Evolutionary conservation across 257 asterid genomes (phyloP).

Genomic region (Primulina tabacum): DNA sequence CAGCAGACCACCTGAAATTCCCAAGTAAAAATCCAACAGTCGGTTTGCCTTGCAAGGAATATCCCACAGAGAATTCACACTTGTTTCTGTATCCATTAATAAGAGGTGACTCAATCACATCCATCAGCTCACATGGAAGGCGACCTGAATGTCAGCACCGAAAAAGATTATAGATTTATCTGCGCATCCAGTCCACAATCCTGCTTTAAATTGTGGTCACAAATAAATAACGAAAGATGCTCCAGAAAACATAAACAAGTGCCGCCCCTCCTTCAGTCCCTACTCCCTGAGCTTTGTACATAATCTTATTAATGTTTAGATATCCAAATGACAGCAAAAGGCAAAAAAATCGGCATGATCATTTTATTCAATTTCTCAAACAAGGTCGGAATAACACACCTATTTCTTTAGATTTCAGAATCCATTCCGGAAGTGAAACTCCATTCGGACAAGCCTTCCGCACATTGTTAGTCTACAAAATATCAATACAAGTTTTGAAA

Average conservation of each 20-base stretch:
- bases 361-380: constrained; percentile 15
- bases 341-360: constrained; percentile 12
- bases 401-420: constrained; percentile 78
- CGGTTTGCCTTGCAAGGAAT: constrained; percentile 72
- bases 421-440: constrained; percentile 87
- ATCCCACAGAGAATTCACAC: constrained; percentile 95
- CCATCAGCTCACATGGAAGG: constrained; percentile 93
- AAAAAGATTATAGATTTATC: constrained; percentile 22
- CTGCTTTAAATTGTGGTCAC: constrained; percentile 1
- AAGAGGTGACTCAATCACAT: constrained; percentile 73
- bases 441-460: constrained; percentile 93
- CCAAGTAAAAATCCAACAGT: constrained; percentile 95
- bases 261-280: constrained; percentile 2
- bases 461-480: constrained; percentile 77
- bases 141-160: constrained; percentile 60
- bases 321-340: constrained; percentile 10
- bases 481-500: constrained; percentile 19
- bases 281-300: neutral
- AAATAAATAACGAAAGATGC: neutral
- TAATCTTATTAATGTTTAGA: neutral
- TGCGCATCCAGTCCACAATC: constrained; percentile 8
- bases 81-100: constrained; percentile 91
- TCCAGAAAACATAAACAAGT: constrained; percentile 7
- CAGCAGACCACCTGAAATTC: constrained; percentile 71
- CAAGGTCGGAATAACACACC: constrained; percentile 43